A percentile compares a stretch with the other conserved stretches of the same genome.
Conservation (phyloP, 352 stramenopile species). For the Phytophthora cactorum region DNA sequence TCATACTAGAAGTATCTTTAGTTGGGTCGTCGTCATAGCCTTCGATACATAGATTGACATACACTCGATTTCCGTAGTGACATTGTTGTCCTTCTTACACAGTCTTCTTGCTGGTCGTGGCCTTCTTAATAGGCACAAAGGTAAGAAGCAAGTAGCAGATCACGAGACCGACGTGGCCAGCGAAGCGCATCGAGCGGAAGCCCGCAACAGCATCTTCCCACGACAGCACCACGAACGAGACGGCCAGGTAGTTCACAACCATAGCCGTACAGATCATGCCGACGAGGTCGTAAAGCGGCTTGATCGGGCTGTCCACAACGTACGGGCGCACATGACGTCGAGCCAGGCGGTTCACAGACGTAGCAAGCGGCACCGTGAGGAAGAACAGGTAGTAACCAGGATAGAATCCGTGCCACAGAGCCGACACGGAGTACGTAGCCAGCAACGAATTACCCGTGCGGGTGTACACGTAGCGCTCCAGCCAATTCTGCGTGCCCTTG, state of each 20-base stretch:
- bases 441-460: slow-evolving; percentile 93
- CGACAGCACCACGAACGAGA: slow-evolving; percentile 77
- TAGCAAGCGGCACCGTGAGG: slow-evolving; percentile 63
- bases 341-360: slow-evolving; percentile 70
- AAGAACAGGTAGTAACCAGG: slow-evolving; percentile 98
- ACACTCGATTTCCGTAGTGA: neutral
- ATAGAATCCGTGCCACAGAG: slow-evolving; percentile 99
- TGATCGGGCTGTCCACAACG: slow-evolving; percentile 47
- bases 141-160: slow-evolving; percentile 48
- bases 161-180: slow-evolving; percentile 56
- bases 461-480: slow-evolving; percentile 98
- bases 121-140: slow-evolving; percentile 50
- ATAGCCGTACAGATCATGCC: slow-evolving; percentile 62
- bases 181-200: slow-evolving; percentile 66
- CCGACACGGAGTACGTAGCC: slow-evolving; percentile 95
- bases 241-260: slow-evolving; percentile 76
- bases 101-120: slow-evolving; percentile 33
- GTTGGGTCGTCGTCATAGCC: slow-evolving; percentile 3
- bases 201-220: slow-evolving; percentile 57
- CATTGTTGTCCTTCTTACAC: slow-evolving; percentile 24
- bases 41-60: slow-evolving; percentile 23
- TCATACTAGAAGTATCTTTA: neutral
- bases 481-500: slow-evolving; percentile 96
- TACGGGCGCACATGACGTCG: slow-evolving; percentile 59
- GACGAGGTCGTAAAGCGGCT: slow-evolving; percentile 67